Percentiles rank a stretch among this genome's conserved stretches.
These are phyloP conservation scores for Wickerhamiella allomyrinae DNA, from an alignment of 805 yeast species.

Conservation along the genomic window DNA sequence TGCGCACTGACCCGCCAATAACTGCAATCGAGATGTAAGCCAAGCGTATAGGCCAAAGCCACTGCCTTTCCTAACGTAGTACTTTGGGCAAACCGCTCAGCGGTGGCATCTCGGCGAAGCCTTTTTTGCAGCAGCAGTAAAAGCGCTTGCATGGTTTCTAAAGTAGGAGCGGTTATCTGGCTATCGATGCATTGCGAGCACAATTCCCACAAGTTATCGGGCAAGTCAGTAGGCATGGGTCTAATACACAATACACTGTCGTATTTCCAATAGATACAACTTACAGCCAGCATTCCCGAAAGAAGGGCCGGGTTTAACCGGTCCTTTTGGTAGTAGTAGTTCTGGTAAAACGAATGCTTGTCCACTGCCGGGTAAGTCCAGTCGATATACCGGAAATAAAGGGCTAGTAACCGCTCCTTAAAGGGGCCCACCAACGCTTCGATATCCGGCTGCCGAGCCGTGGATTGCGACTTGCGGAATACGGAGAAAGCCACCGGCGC, in stretches of 20 bases:
- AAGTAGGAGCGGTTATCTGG: slow-evolving; percentile 20
- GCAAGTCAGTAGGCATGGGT: slow-evolving; percentile 20
- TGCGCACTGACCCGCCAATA: slow-evolving; percentile 24
- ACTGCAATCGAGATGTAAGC: slow-evolving; percentile 25
- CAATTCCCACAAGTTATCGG: slow-evolving; percentile 18
- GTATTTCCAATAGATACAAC: slow-evolving; percentile 26
- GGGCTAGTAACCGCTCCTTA: slow-evolving; percentile 20
- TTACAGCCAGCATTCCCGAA: slow-evolving; percentile 23
- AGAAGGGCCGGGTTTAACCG: slow-evolving; percentile 22
- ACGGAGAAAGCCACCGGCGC: slow-evolving; percentile 20
- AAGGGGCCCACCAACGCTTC: slow-evolving; percentile 12
- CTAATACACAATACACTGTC: slow-evolving; percentile 21
- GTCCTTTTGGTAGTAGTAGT: slow-evolving; percentile 19
- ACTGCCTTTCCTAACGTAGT: slow-evolving; percentile 21
- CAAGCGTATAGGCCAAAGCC: slow-evolving; percentile 21
- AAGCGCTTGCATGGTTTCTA: slow-evolving; percentile 23
- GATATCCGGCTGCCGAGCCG: background rate
- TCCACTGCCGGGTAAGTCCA: slow-evolving; percentile 26
- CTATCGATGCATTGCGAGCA: slow-evolving; percentile 20
- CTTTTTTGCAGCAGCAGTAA: slow-evolving; percentile 23
- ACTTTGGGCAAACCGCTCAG: slow-evolving; percentile 19
- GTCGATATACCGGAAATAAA: slow-evolving; percentile 23
- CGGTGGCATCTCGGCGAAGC: slow-evolving; percentile 20
- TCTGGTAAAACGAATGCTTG: slow-evolving; percentile 20
- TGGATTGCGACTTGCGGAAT: slow-evolving; percentile 7